These are phyloP conservation scores for Solanum lycopersicoides DNA, from an alignment of 257 asterid genomes.

Conservation along the genomic window DNA sequence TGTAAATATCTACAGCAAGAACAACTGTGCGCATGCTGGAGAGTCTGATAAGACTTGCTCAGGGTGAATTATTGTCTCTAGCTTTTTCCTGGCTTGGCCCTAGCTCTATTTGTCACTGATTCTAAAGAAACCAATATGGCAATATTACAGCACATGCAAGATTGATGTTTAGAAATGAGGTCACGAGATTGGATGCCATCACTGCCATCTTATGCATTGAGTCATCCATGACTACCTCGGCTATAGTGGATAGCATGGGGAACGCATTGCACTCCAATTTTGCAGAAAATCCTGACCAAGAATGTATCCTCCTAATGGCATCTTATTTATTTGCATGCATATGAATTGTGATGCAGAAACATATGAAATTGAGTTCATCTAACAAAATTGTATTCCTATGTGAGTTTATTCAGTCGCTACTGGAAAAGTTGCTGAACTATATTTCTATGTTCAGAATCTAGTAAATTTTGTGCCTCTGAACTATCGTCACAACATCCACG, in stretches of 20 bases:
- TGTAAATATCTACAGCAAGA: conserved; percentile 54
- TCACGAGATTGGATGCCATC: conserved; percentile 80
- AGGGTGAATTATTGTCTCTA: conserved; percentile 38
- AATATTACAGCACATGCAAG: conserved; percentile 82
- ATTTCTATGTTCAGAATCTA: neutral
- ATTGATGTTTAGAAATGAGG: conserved; percentile 92
- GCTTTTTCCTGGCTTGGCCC: neutral
- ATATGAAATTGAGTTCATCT: neutral
- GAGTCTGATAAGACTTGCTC: conserved; percentile 98
- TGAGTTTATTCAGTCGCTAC: neutral
- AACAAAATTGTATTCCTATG: neutral
- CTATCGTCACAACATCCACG: neutral
- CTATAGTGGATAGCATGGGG: conserved; percentile 86
- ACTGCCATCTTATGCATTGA: conserved; percentile 89
- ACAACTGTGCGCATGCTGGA: conserved; percentile 98
- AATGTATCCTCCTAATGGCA: conserved; percentile 84
- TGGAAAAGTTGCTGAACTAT: neutral
- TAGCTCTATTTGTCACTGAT: neutral
- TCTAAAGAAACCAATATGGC: conserved; percentile 4
- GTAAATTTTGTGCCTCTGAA: neutral
- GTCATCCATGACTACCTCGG: conserved; percentile 92
- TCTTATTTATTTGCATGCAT: conserved; percentile 7
- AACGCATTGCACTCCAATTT: conserved; percentile 91
- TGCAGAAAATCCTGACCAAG: conserved; percentile 82
- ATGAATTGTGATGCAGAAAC: neutral